phyloP scores from a whole-genome alignment of 2,329 filamentous ascomycete genomes.

The Achaetomium macrosporum region DNA sequence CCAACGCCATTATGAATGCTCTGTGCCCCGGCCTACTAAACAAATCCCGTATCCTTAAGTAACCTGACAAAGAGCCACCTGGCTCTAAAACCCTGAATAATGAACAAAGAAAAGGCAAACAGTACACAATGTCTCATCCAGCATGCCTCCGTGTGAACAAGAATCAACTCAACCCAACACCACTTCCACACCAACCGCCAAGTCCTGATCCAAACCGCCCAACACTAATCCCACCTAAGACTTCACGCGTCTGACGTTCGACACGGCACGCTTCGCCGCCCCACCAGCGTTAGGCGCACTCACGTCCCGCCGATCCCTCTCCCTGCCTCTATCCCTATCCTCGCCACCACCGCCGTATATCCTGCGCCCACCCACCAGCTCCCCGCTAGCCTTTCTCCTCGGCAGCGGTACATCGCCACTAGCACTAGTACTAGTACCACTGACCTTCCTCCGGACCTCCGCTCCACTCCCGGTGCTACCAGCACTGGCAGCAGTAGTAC shows the following conservation, averaged over 20 bases:
- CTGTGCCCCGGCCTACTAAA: no score
- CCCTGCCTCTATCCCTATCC: slow-evolving; percentile 32
- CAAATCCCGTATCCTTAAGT: no score
- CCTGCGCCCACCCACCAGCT: background rate
- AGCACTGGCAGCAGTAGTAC: background rate
- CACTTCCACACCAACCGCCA: background rate
- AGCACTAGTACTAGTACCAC: background rate
- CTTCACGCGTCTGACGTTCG: slow-evolving; percentile 11
- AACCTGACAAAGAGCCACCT: no score
- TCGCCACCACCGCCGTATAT: background rate
- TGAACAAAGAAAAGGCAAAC: no score
- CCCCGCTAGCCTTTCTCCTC: slow-evolving; percentile 5
- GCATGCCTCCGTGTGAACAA: background rate
- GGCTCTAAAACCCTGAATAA: no score
- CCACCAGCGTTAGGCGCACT: slow-evolving; percentile 36
- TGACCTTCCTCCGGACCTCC: background rate
- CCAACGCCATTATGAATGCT: no score
- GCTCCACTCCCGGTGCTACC: background rate
- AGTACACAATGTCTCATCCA: no score
- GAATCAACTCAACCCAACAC: background rate
- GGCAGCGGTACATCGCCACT: background rate
- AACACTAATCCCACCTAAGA: slow-evolving; percentile 9
- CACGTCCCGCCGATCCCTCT: slow-evolving; percentile 48
- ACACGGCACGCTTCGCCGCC: slow-evolving; percentile 1
- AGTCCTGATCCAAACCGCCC: slow-evolving; percentile 8